Percentiles rank a stretch among this genome's conserved stretches.
phyloP scores from a whole-genome alignment of 2,329 filamentous ascomycete genomes.

The Colletotrichum liriopes region DNA sequence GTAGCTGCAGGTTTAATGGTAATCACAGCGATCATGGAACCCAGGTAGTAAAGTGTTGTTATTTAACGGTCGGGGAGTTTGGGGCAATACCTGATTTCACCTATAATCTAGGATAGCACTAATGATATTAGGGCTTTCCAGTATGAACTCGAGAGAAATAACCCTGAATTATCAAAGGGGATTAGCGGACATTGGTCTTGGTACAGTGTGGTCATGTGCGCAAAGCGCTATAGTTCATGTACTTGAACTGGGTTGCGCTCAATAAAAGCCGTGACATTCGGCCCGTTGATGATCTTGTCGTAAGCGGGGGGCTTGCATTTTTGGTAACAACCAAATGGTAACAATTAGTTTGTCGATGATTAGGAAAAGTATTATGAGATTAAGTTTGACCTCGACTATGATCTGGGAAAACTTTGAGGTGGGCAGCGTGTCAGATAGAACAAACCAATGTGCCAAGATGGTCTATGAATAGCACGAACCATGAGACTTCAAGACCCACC shows the following conservation, averaged over 20 bases:
- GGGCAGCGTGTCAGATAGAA: not conserved
- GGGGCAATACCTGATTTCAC: not conserved
- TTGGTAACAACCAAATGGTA: not conserved
- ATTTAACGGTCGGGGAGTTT: not conserved
- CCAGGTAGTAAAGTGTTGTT: not conserved
- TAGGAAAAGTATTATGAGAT: not conserved
- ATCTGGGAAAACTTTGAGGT: not conserved
- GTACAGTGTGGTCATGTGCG: not conserved
- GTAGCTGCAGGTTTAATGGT: not conserved
- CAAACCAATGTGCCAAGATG: not conserved
- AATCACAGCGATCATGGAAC: not conserved
- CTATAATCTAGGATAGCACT: not conserved
- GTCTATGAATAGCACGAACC: not conserved
- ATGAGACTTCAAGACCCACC: too few relatives aligned
- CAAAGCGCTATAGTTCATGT: not conserved
- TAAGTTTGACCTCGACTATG: not conserved
- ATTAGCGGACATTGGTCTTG: not conserved
- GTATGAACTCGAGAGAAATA: not conserved
- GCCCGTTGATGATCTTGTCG: not conserved
- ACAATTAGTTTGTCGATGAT: not conserved
- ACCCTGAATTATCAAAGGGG: not conserved
- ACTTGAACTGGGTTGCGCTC: too few relatives aligned
- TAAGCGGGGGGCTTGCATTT: not conserved
- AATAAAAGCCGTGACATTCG: not conserved
- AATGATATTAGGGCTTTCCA: too few relatives aligned